Base-by-base conservation (phyloP, 2,329 filamentous ascomycete genomes). In the Cytospora leucostoma region DNA sequence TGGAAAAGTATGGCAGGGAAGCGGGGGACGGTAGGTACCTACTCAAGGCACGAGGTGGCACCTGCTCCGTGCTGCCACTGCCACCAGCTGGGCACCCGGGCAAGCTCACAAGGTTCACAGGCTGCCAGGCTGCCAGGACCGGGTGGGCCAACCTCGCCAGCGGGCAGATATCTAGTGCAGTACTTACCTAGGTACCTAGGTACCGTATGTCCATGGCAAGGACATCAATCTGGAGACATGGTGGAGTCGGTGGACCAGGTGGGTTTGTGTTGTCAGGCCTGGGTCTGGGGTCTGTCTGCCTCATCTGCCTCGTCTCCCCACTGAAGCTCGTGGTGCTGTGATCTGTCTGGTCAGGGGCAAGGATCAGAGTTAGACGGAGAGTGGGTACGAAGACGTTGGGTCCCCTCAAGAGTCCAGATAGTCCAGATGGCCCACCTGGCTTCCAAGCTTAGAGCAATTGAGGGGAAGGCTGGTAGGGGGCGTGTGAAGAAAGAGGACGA, bases 381-480 rank as follows among this genome's bases (percentile, higher is more conserved):
- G 59, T 61, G 59, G 61, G 55, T 58, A 57, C 56, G 61, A 62
- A 19, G 61, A 59, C 53, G 59, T 57, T 62, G 59, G 59, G 44
- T 34, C 54, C 61, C 61, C 61, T 53, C 27, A 27, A 27, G 27
- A 55, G 61, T 62, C 61, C 61, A 62, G 54, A 47, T 50, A 35
- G 59, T 49, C 38, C 50, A 49, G 59, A 21, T 38, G 59, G 51
- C 37, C 51, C 51, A 53, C n/a, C 38, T 54, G 34, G 40, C 8
- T 17, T 47, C 19, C n/a, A 19, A 44, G 17, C 10, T 44, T n/a
- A 44, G n/a, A 15, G 17, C 17, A n/a, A 15, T 15, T 38, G 15
- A 15, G 11, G 11, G 58, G 32, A 38, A 7, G 54, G 15, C 32
- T 10, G 44, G 32, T 38, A 34, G 15, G 38, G 38, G 19, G 59